phyloP scores from a whole-genome alignment of 208 protist genomes.

The Crithidia mellificae region DNA sequence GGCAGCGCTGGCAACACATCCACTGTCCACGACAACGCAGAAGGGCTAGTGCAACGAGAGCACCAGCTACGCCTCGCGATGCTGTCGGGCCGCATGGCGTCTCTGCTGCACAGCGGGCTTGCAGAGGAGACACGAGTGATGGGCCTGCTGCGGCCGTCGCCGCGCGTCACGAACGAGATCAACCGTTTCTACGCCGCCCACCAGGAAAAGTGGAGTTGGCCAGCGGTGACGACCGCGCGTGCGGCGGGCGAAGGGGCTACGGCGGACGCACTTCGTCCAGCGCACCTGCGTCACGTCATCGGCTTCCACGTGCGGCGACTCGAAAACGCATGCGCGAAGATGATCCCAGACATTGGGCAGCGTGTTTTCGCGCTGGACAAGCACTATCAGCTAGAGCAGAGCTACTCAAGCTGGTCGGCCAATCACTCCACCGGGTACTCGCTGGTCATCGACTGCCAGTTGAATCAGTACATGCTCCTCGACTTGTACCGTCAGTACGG shows the following conservation, averaged over 20 bases:
- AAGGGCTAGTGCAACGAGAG: too few relatives aligned
- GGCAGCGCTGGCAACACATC: too few relatives aligned
- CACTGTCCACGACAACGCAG: too few relatives aligned
- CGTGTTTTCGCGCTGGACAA: not conserved
- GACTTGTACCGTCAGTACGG: constrained; percentile 13
- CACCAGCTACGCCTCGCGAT: constrained; percentile 3
- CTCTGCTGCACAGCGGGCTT: constrained; percentile 1
- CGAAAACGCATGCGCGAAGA: constrained; percentile 1
- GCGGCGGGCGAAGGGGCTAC: too few relatives aligned
- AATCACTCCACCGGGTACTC: not conserved
- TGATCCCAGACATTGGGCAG: not conserved
- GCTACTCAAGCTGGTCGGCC: constrained; percentile 1
- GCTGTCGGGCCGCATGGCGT: constrained; percentile 16
- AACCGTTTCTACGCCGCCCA: constrained; percentile 7
- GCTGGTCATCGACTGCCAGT: not conserved
- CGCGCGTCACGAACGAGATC: not conserved
- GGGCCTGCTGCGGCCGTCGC: constrained; percentile 17
- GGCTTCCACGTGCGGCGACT: constrained; percentile 10
- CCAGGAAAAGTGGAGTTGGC: not conserved
- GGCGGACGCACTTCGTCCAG: not conserved
- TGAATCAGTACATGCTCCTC: not conserved
- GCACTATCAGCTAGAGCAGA: not conserved
- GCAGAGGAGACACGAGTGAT: constrained; percentile 20
- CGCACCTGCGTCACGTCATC: not conserved
- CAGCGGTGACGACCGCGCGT: not conserved